Evolutionary conservation across 1,284 basidiomycete genomes (phyloP).

Genomic region (Leccinum solheimii): DNA sequence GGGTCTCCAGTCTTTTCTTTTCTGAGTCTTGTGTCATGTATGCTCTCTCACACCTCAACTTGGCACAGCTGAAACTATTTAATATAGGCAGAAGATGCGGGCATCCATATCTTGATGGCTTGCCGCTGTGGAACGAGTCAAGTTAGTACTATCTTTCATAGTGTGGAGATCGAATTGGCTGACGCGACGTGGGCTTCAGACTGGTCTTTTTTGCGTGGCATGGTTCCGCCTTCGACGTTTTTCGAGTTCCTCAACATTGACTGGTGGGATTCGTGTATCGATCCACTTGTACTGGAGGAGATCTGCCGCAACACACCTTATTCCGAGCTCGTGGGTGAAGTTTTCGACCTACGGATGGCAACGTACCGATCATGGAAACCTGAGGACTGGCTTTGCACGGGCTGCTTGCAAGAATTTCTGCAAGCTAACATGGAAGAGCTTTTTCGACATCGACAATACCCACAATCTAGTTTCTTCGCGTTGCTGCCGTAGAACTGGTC

Average conservation of each 20-base stretch:
- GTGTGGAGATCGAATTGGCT: neutral
- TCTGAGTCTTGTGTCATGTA: slow-evolving; percentile 9
- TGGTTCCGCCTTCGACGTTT: slow-evolving; percentile 14
- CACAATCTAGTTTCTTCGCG: neutral
- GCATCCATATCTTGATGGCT: neutral
- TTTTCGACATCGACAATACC: slow-evolving; percentile 1
- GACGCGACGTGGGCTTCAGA: slow-evolving; percentile 7
- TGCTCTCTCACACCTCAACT: neutral
- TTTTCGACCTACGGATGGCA: slow-evolving; percentile 2
- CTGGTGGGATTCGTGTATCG: slow-evolving; percentile 17
- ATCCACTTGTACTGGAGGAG: slow-evolving; percentile 4
- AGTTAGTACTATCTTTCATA: slow-evolving; percentile 9
- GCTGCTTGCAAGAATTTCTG: slow-evolving; percentile 13
- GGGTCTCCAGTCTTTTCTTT: neutral
- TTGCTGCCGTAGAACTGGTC: neutral
- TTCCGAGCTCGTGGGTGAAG: slow-evolving; percentile 4
- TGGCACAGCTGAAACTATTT: neutral
- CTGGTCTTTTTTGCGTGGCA: slow-evolving; percentile 22
- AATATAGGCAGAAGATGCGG: slow-evolving; percentile 10
- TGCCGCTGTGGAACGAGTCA: slow-evolving; percentile 15
- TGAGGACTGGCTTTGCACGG: slow-evolving; percentile 15
- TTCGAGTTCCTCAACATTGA: slow-evolving; percentile 13
- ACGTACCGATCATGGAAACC: slow-evolving; percentile 13
- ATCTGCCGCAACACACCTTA: slow-evolving; percentile 15
- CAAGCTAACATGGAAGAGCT: slow-evolving; percentile 15